phyloP scores from a whole-genome alignment of 2,329 filamentous ascomycete genomes.

The Parafenestella ontariensis region DNA sequence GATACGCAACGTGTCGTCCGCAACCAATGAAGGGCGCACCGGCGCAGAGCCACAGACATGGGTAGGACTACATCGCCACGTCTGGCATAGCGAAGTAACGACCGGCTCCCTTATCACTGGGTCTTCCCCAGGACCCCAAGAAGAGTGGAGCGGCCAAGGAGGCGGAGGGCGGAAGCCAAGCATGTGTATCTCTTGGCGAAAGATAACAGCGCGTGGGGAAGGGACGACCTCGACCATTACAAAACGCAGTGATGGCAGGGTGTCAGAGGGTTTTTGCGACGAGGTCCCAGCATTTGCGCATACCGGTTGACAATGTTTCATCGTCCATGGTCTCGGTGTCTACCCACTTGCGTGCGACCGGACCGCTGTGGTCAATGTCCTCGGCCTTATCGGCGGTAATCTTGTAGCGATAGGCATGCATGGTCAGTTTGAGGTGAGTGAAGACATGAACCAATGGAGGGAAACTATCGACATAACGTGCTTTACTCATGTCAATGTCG shows the following conservation, averaged over 20 bases:
- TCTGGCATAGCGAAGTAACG: slow-evolving; percentile 20
- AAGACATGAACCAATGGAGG: slow-evolving; percentile 45
- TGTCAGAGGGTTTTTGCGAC: slow-evolving; percentile 11
- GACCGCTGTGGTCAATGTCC: slow-evolving; percentile 15
- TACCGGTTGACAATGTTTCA: slow-evolving; percentile 47
- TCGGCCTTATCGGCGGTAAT: slow-evolving; percentile 19
- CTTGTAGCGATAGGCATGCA: slow-evolving; percentile 41
- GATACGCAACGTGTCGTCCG: slow-evolving; percentile 5
- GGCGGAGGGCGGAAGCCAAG: slow-evolving; percentile 27
- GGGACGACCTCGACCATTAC: neutral
- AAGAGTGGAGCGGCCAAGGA: slow-evolving; percentile 28
- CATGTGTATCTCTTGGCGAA: slow-evolving; percentile 33
- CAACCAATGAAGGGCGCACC: slow-evolving; percentile 12
- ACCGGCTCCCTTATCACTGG: slow-evolving; percentile 33
- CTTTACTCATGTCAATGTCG: slow-evolving; percentile 23
- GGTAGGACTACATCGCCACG: slow-evolving; percentile 23
- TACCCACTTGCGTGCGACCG: slow-evolving; percentile 42
- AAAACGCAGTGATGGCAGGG: neutral
- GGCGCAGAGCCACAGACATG: slow-evolving; percentile 8
- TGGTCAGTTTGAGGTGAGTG: slow-evolving; percentile 44
- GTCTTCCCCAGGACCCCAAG: slow-evolving; percentile 18
- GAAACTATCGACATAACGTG: slow-evolving; percentile 25
- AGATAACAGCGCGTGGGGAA: slow-evolving; percentile 37
- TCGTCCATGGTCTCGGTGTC: slow-evolving; percentile 34
- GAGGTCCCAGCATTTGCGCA: slow-evolving; percentile 46